Base-by-base conservation (phyloP, 1,284 basidiomycete genomes). In the Rhodotorula sp. region DNA sequence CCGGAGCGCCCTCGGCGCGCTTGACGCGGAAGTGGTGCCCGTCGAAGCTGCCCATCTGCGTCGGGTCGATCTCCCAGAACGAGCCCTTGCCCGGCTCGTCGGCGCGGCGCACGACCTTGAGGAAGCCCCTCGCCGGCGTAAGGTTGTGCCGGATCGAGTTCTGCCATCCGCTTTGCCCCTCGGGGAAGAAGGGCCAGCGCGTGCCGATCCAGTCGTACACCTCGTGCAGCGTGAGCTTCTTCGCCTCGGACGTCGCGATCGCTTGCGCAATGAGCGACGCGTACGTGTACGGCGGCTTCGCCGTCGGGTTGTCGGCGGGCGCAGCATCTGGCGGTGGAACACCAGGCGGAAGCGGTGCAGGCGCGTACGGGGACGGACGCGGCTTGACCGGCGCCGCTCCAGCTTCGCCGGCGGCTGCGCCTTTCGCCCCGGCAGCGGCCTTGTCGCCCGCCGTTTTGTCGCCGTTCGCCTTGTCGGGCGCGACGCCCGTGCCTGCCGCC, bases 261-360 rank as follows among this genome's bases (percentile, higher is more conserved):
- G 77, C 77, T 55, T 79, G 78, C 4, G 77, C 78, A 49, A 78
- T 77, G 23, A 79, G 66, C 8, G 75, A 75, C 5, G 77, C 75
- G 53, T 78, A 79, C 7, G 77, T 77, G 65, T 78, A 78, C 2
- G 78, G 77, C 25, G 78, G 78, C 67, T 76, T 77, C 21, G 62
- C 63, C 25, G 48, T 25, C 10, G 25, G 71, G 49, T 75, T 56
- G 41, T 71, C 62, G 3, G 66, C 60, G 0, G 73, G 67, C 8
- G 75, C 74, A 3, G 42, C 58, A 9, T 60, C 54, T 5, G 72
- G 72, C 12, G 21, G 48, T 7, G 54, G 60, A 1, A n/a, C 60
- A 3, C 65, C 70, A 3, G 60, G 52, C 1, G 72, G 67, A 25
- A 67, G 66, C 5, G 68, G 41, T 17, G 73, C 71, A 2, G 73